phyloP scores from a whole-genome alignment of 2,329 filamentous ascomycete genomes.

The Aspergillus floridensis region DNA sequence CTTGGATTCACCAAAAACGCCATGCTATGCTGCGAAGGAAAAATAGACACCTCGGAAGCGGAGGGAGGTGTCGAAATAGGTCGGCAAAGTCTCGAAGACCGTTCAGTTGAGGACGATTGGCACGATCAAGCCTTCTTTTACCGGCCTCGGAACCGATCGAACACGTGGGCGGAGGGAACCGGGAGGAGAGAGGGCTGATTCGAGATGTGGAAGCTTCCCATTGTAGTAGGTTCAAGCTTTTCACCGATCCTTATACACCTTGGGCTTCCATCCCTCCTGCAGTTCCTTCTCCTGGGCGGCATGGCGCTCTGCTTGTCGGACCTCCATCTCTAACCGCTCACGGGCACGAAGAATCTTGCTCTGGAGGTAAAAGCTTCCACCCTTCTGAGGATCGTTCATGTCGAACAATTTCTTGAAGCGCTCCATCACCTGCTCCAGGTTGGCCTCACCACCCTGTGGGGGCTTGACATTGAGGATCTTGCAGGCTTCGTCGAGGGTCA shows the following conservation, averaged over 20 bases:
- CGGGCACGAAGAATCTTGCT: constrained; percentile 92
- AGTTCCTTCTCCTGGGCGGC: constrained; percentile 72
- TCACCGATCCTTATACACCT: constrained; percentile 84
- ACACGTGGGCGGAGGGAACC: background rate
- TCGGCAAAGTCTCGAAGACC: constrained; percentile 3
- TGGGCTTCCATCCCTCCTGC: constrained; percentile 87
- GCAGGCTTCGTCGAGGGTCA: constrained; percentile 95
- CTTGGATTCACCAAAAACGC: constrained; percentile 35
- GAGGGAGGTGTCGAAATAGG: constrained; percentile 13
- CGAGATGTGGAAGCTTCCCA: background rate
- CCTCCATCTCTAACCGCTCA: constrained; percentile 86
- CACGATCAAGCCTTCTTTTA: background rate
- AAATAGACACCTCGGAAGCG: constrained; percentile 3
- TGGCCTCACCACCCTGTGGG: constrained; percentile 71
- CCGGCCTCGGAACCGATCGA: background rate
- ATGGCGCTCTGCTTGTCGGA: constrained; percentile 69
- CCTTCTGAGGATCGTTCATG: constrained; percentile 88
- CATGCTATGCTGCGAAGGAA: constrained; percentile 41
- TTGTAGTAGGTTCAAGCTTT: constrained; percentile 1
- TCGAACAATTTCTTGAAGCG: constrained; percentile 96
- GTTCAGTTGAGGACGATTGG: background rate
- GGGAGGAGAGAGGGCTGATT: background rate
- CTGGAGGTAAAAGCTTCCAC: constrained; percentile 96
- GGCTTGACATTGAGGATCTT: constrained; percentile 95
- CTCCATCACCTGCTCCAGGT: constrained; percentile 75